These are phyloP conservation scores for Agaricus sinodeliciosus DNA, from an alignment of 768 basidiomycete species.

Conservation along the genomic window DNA sequence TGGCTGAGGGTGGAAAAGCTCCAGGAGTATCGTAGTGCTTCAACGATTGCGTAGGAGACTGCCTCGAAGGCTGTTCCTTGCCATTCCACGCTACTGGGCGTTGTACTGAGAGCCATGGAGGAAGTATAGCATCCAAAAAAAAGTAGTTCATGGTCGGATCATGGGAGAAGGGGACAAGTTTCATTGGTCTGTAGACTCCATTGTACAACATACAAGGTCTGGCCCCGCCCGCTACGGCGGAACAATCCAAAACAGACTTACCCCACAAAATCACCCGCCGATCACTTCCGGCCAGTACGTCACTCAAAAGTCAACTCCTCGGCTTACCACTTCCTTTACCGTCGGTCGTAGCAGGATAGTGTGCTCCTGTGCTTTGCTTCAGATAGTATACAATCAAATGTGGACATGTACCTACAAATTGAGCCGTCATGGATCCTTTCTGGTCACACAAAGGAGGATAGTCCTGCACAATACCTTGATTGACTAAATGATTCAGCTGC, in stretches of 20 bases:
- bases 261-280: conserved; percentile 6
- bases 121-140: conserved; percentile 9
- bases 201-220: conserved; percentile 5
- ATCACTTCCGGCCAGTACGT: conserved; percentile 8
- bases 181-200: conserved; percentile 3
- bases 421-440: conserved; percentile 87
- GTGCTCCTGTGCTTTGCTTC: conserved; percentile 52
- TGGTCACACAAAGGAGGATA: conserved; percentile 92
- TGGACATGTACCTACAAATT: conserved; percentile 53
- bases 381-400: neutral
- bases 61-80: conserved; percentile 18
- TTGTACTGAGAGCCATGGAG: conserved; percentile 11
- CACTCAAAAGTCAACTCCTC: conserved; percentile 73
- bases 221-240: neutral
- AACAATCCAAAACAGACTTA: conserved; percentile 5
- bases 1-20: conserved; percentile 64
- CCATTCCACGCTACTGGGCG: conserved; percentile 7
- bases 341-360: conserved; percentile 82
- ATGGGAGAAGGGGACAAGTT: conserved; percentile 7
- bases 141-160: conserved; percentile 10
- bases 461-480: conserved; percentile 81
- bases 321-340: conserved; percentile 77
- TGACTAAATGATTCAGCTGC: conserved; percentile 85
- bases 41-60: conserved; percentile 27
- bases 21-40: conserved; percentile 63